A percentile compares a stretch with the other conserved stretches of the same genome.
Evolutionary conservation across 106 monocot species (phyloP).

Genomic region (Dactylorhiza incarnata): DNA sequence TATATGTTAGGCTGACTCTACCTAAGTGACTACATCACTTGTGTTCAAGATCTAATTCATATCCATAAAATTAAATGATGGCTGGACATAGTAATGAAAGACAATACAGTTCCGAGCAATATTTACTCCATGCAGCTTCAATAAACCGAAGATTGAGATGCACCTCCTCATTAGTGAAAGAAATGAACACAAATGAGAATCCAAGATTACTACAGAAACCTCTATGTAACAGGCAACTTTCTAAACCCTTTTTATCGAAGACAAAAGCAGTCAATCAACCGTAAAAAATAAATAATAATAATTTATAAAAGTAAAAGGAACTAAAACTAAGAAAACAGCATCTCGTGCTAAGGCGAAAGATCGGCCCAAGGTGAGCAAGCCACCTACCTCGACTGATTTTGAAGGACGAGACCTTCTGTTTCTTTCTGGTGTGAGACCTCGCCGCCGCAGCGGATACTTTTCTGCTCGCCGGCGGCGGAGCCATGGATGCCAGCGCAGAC

Average conservation of each 20-base stretch:
- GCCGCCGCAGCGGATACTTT: conserved; percentile 42
- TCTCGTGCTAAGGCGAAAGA: not conserved
- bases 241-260: too few species aligned
- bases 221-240: too few species aligned
- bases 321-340: not conserved
- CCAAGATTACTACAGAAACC: not conserved
- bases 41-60: not conserved
- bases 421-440: conserved; percentile 42
- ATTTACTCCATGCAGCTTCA: too few species aligned
- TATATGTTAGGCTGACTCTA: not conserved
- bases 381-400: not conserved
- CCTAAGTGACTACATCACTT: not conserved
- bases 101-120: too few species aligned
- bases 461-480: conserved; percentile 1
- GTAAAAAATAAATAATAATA: not conserved
- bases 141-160: not conserved
- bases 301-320: not conserved
- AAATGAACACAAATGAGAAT: not conserved
- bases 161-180: not conserved
- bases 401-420: conserved; percentile 13
- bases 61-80: too few species aligned
- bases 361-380: not conserved
- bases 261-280: not conserved
- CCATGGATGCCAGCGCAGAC: conserved; percentile 6
- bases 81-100: too few species aligned